phyloP scores from a whole-genome alignment of 768 basidiomycete genomes.

The Coprinellus micaceus region DNA sequence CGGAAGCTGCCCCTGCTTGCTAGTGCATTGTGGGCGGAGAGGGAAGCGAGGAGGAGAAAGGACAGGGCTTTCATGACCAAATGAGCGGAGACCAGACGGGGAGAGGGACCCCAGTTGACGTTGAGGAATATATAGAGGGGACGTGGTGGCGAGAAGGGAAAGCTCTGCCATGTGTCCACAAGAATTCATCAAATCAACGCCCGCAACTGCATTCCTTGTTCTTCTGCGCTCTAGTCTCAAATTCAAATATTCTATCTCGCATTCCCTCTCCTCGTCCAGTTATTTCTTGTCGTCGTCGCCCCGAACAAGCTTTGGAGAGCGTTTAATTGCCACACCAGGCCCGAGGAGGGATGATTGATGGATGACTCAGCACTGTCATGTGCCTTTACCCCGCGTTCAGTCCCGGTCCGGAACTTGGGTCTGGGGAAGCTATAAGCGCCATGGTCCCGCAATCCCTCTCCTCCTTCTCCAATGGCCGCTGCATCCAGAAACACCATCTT shows the following conservation, averaged over 20 bases:
- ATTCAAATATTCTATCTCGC: too few relatives aligned
- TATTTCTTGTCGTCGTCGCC: too few relatives aligned
- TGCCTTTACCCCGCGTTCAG: not conserved
- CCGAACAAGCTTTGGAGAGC: too few relatives aligned
- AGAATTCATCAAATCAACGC: not conserved
- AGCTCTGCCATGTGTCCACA: not conserved
- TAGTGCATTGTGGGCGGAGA: conserved; percentile 29
- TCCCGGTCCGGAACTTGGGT: not conserved
- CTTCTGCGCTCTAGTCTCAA: too few relatives aligned
- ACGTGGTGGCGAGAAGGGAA: conserved; percentile 9
- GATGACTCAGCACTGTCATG: not conserved
- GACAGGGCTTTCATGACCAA: conserved; percentile 39
- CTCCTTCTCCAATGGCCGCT: conserved; percentile 33
- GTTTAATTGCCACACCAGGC: too few relatives aligned
- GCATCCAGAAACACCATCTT: conserved; percentile 60
- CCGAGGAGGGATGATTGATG: too few relatives aligned
- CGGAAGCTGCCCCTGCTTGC: conserved; percentile 38
- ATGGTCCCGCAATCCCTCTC: not conserved
- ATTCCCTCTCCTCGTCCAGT: too few relatives aligned
- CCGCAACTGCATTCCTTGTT: not conserved
- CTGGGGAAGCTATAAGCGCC: conserved; percentile 10
- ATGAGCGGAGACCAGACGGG: conserved; percentile 24
- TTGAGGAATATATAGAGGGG: conserved; percentile 11
- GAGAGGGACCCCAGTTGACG: conserved; percentile 18
- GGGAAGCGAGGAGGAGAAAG: conserved; percentile 34